A percentile compares a stretch with the other conserved stretches of the same genome.
phyloP scores from a whole-genome alignment of 306 rosid species.

The Corylus americana region DNA sequence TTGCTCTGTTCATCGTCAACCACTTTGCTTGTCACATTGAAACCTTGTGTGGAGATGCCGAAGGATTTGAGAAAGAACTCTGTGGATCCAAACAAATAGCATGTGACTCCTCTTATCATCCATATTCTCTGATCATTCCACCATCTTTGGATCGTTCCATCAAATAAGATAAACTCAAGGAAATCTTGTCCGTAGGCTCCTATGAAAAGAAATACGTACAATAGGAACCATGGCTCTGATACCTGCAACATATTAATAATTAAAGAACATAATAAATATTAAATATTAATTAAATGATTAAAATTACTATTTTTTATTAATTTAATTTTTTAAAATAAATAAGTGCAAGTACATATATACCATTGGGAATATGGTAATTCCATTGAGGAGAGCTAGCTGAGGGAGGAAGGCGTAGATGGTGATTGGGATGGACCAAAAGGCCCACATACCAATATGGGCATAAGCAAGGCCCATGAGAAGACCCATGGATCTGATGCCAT shows the following conservation, averaged over 20 bases:
- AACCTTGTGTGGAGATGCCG: constrained; percentile 25
- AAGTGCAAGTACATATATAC: background rate
- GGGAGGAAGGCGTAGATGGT: constrained; percentile 42
- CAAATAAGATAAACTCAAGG: constrained; percentile 25
- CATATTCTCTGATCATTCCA: constrained; percentile 58
- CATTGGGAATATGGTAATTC: constrained; percentile 38
- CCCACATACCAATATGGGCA: constrained; percentile 29
- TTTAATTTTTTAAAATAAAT: background rate
- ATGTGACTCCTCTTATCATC: constrained; percentile 38
- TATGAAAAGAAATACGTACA: constrained; percentile 34
- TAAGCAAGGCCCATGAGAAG: constrained; percentile 36
- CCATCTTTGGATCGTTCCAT: constrained; percentile 36
- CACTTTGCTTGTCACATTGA: constrained; percentile 47
- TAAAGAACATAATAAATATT: too few relatives aligned
- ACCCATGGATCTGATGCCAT: constrained; percentile 26
- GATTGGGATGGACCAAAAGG: constrained; percentile 38
- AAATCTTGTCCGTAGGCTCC: constrained; percentile 45
- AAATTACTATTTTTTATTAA: too few relatives aligned
- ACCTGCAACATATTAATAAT: constrained; percentile 15
- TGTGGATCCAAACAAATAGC: constrained; percentile 24
- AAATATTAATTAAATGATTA: too few relatives aligned
- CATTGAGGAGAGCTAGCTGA: constrained; percentile 41
- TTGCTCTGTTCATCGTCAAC: constrained; percentile 16
- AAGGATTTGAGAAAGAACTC: constrained; percentile 32
- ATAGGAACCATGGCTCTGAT: constrained; percentile 29